A percentile compares a stretch with the other conserved stretches of the same genome.
Conservation (phyloP, 1,284 basidiomycete species). For the Austroboletus novae-zelandiae region DNA sequence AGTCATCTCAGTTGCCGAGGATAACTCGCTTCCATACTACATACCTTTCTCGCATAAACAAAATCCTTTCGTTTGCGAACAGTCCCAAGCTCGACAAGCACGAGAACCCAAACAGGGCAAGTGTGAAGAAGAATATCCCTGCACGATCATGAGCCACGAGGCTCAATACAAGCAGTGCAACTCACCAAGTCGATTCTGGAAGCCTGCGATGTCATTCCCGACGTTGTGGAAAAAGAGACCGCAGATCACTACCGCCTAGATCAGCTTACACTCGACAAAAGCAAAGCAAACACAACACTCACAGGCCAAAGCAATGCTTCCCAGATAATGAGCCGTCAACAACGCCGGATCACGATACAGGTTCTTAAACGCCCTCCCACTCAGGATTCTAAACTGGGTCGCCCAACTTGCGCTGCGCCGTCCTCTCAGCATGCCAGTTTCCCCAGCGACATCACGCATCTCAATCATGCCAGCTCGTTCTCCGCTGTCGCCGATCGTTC, state of each 20-base stretch:
- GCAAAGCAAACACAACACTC: conserved; percentile 34
- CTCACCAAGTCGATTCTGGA: conserved; percentile 84
- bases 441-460: conserved; percentile 62
- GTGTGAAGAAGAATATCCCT: conserved; percentile 95
- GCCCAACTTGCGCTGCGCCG: conserved; percentile 83
- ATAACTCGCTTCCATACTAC: conserved; percentile 12
- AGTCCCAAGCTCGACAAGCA: conserved; percentile 89
- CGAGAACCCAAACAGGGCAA: conserved; percentile 95
- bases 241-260: conserved; percentile 60
- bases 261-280: conserved; percentile 8
- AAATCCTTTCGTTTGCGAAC: conserved; percentile 90
- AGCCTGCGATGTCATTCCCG: conserved; percentile 89
- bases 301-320: conserved; percentile 82
- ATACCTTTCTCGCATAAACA: conserved; percentile 95
- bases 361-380: conserved; percentile 98
- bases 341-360: conserved; percentile 92
- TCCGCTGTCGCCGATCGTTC: conserved; percentile 17
- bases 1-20: conserved; percentile 2
- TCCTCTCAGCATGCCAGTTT: conserved; percentile 68
- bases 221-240: conserved; percentile 81
- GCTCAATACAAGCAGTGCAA: not conserved
- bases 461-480: conserved; percentile 39
- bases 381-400: conserved; percentile 91
- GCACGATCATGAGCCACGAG: conserved; percentile 13
- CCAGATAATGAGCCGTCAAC: conserved; percentile 86